Evolutionary conservation across 495 filamentous ascomycete species (phyloP), one percentile per base, ranked within the genome.

Genomic region (Apodospora peruviana): DNA sequence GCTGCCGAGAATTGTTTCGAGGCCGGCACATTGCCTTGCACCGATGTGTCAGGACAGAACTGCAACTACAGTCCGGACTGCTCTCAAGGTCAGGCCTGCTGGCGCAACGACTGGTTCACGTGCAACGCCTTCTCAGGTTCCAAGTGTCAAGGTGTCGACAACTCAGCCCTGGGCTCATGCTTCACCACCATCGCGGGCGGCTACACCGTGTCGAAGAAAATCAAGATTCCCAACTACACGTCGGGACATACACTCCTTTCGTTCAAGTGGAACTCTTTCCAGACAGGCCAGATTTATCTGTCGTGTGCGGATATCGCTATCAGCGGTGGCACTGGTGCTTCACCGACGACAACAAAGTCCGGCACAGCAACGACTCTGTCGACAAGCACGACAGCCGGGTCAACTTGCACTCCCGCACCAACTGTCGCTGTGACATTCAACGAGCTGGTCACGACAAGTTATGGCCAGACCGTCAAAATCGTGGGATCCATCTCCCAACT

Each of bases 391-490:
- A 58, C 61, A 8, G 69, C 60, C 10, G 17, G 25, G 9, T n/a
- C 5, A 8, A 53, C 64, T 0, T 81, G 78, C 56, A 60, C 70
- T 0, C 64, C 66, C 0, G 69, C 69, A 0, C 70, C 76, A 0
- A 54, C 70, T 7, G 76, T 85, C 1, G 67, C 73, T 0, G 71
- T 86, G 9, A 82, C 76, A 0, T 86, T 87, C 59, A 71, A 81
- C 29, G 72, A 75, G 20, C 66, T 65, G 5, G 80, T 72, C 1
- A 71, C 61, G 0, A 87, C 84, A 0, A 52, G 37, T 0, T 78
- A 63, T 18, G 83, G 83, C 11, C 74, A 85, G 61, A 79, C 73
- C 23, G 68, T 87, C 61, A 78, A 76, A 54, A 55, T 88, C 10
- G 69, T 70, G 0, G 84, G 84, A 0, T 78, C 74, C 11, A 73